Evolutionary conservation across 306 rosid species (phyloP).

Genomic region (Citrullus colocynthis): DNA sequence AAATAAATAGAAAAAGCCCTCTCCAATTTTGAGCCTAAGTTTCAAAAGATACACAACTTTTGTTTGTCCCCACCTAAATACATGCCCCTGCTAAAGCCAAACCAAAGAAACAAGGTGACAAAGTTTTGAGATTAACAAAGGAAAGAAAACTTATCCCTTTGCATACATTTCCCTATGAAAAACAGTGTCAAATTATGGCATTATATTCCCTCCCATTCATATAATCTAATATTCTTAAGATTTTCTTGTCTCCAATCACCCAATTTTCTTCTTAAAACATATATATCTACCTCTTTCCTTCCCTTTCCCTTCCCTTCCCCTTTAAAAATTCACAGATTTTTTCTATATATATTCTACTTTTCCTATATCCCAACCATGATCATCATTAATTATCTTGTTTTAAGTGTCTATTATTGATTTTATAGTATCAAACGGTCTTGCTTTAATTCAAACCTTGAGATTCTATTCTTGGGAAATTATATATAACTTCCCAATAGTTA

Average conservation of each 20-base stretch:
- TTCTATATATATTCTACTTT: no score
- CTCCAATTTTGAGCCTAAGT: not conserved
- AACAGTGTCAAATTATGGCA: not conserved
- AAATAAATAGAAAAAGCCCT: not conserved
- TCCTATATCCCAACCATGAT: no score
- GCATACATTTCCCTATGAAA: not conserved
- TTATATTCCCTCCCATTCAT: not conserved
- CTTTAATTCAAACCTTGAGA: no score
- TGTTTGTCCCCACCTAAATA: not conserved
- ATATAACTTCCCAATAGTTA: no score
- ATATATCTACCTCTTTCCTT: no score
- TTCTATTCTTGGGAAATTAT: no score
- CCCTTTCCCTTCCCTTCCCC: no score
- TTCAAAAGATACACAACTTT: constrained; percentile 4
- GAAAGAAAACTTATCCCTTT: not conserved
- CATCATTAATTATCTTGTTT: no score
- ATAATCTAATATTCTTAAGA: not conserved
- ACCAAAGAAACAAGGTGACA: not conserved
- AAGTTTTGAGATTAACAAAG: constrained; percentile 7
- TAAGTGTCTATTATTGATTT: no score
- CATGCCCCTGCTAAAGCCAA: not conserved
- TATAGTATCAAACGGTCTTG: no score
- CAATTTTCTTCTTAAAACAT: not conserved
- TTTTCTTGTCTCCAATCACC: not conserved
- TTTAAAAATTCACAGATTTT: no score